Percentiles rank a stretch among this genome's conserved stretches.
Conservation (phyloP, 192 early-diverging fungal species). For the Ramicandelaber brevisporus region DNA sequence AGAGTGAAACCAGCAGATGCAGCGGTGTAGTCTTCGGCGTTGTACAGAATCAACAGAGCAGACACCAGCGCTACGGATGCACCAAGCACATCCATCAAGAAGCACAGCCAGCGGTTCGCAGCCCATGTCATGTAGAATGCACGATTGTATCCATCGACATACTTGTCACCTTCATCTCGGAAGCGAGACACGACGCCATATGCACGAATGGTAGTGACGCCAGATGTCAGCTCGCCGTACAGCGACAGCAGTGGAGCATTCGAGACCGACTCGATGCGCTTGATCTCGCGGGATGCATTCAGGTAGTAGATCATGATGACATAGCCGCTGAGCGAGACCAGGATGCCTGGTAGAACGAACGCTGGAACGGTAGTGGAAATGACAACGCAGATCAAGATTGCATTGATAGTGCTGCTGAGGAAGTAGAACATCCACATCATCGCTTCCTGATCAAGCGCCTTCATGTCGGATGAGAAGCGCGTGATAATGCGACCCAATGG, state of each 20-base stretch:
- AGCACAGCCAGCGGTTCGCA: too few species aligned
- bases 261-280: conserved; percentile 46
- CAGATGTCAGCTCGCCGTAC: conserved; percentile 46
- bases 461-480: conserved; percentile 58
- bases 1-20: conserved; percentile 63
- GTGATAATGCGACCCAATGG: conserved; percentile 66
- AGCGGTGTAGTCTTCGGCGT: conserved; percentile 23
- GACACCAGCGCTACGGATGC: conserved; percentile 39
- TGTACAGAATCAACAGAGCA: conserved; percentile 28
- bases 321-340: conserved; percentile 28
- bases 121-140: too few species aligned
- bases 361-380: conserved; percentile 33
- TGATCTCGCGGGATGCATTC: conserved; percentile 51
- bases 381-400: conserved; percentile 21
- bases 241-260: conserved; percentile 44
- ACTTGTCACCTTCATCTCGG: too few species aligned
- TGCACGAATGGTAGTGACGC: conserved; percentile 48
- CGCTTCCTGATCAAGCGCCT: conserved; percentile 43
- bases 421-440: conserved; percentile 24
- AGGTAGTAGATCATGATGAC: conserved; percentile 37
- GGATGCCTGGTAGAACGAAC: conserved; percentile 37
- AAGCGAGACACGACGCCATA: too few species aligned
- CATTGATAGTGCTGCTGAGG: conserved; percentile 18
- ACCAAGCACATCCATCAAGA: conserved; percentile 48
- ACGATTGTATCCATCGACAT: too few species aligned